phyloP scores from a whole-genome alignment of 805 yeast species.

The Ascoidea asiatica region DNA sequence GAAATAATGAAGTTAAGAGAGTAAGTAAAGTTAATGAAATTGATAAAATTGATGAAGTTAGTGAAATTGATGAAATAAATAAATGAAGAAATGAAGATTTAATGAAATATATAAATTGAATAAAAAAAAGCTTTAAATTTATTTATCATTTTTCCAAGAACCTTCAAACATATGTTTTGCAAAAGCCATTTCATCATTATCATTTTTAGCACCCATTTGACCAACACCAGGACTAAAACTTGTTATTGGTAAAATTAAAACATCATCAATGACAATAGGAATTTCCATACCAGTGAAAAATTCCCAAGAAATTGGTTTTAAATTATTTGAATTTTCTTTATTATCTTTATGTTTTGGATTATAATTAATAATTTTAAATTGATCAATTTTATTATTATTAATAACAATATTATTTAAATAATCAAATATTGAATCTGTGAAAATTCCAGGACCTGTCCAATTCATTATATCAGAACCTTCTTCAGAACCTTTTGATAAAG shows the following conservation, averaged over 20 bases:
- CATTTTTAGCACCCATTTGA: slow-evolving; percentile 46
- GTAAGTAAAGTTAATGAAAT: no score
- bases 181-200: slow-evolving; percentile 35
- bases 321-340: slow-evolving; percentile 16
- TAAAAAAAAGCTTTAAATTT: no score
- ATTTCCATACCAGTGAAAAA: slow-evolving; percentile 43
- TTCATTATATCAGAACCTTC: slow-evolving; percentile 72
- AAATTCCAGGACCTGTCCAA: slow-evolving; percentile 96
- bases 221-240: slow-evolving; percentile 56
- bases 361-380: slow-evolving; percentile 9
- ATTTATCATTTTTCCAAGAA: slow-evolving; percentile 40
- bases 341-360: slow-evolving; percentile 11
- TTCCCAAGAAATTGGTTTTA: slow-evolving; percentile 38
- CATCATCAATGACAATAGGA: slow-evolving; percentile 52
- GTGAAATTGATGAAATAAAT: no score
- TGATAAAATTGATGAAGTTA: no score
- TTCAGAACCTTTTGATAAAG: slow-evolving; percentile 39
- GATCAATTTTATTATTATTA: background rate
- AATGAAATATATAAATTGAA: no score
- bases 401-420: slow-evolving; percentile 54
- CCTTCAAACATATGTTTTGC: slow-evolving; percentile 55
- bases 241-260: slow-evolving; percentile 59
- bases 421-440: slow-evolving; percentile 76
- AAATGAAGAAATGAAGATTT: no score
- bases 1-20: no score